These are phyloP conservation scores for Epichloe bromicola DNA, from an alignment of 2,329 filamentous ascomycete genomes.

Conservation along the genomic window DNA sequence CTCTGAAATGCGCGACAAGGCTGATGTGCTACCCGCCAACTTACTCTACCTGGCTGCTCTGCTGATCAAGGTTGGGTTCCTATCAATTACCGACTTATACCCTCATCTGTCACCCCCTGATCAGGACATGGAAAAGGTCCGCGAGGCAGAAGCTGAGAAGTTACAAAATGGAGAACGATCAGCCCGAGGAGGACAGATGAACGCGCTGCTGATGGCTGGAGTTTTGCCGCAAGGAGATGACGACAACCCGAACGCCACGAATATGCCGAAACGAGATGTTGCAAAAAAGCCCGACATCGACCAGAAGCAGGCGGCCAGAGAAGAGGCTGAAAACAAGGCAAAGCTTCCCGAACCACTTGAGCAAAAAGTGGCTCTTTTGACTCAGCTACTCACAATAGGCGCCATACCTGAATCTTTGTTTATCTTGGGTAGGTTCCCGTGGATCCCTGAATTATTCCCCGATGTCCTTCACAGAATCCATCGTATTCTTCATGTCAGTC, in stretches of 20 bases:
- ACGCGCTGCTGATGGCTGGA: slow-evolving; percentile 77
- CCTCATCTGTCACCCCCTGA: slow-evolving; percentile 84
- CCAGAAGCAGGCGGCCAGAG: slow-evolving; percentile 32
- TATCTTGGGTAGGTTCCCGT: slow-evolving; percentile 82
- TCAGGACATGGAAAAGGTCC: slow-evolving; percentile 65
- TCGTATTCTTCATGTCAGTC: slow-evolving; percentile 69
- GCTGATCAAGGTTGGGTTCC: slow-evolving; percentile 93
- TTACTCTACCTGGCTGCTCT: slow-evolving; percentile 83
- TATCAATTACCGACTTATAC: slow-evolving; percentile 82
- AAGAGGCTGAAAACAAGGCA: slow-evolving; percentile 33
- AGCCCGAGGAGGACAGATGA: slow-evolving; percentile 57
- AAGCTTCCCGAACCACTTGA: slow-evolving; percentile 61
- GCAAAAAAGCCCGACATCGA: slow-evolving; percentile 39
- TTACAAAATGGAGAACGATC: slow-evolving; percentile 65
- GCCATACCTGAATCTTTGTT: slow-evolving; percentile 88
- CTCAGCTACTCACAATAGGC: slow-evolving; percentile 77
- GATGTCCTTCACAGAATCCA: slow-evolving; percentile 71
- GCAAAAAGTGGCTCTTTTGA: slow-evolving; percentile 76
- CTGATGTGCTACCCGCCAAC: slow-evolving; percentile 77
- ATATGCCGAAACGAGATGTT: slow-evolving; percentile 35
- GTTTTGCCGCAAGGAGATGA: slow-evolving; percentile 57
- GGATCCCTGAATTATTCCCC: slow-evolving; percentile 75
- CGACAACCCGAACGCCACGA: slow-evolving; percentile 45
- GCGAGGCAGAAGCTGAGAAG: slow-evolving; percentile 57
- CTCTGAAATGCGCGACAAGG: slow-evolving; percentile 58